Evolutionary conservation across 768 basidiomycete species (phyloP).

Genomic region (Rhizopogon vulgaris): DNA sequence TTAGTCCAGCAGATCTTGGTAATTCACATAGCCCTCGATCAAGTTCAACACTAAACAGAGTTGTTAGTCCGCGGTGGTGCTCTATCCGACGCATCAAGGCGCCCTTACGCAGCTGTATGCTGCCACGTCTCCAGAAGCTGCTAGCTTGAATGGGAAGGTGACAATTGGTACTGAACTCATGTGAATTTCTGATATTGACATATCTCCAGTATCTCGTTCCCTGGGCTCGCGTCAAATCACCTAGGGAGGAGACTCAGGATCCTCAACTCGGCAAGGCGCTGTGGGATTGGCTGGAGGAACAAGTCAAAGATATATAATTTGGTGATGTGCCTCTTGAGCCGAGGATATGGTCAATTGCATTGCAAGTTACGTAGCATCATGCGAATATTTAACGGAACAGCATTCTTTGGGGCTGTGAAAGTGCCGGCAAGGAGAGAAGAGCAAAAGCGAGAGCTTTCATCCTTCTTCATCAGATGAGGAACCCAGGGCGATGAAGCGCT

Average conservation of each 20-base stretch:
- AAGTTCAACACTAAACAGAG: not conserved
- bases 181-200: conserved; percentile 2
- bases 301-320: conserved; percentile 23
- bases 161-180: not conserved
- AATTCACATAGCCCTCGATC: not conserved
- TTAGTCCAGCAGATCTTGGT: conserved; percentile 9
- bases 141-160: conserved; percentile 36
- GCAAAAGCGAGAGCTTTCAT: not conserved
- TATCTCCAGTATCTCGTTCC: conserved; percentile 36
- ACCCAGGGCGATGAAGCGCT: conserved; percentile 22
- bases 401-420: not conserved
- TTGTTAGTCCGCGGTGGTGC: conserved; percentile 13
- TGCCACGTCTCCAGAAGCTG: conserved; percentile 34
- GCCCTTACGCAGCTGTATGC: conserved; percentile 40
- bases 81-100: conserved; percentile 29
- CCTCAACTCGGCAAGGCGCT: conserved; percentile 28
- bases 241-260: conserved; percentile 25
- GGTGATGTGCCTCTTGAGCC: not conserved
- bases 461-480: conserved; percentile 27
- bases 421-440: not conserved
- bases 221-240: conserved; percentile 32
- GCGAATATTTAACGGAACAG: not conserved
- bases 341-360: not conserved
- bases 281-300: conserved; percentile 45
- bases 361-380: not conserved